Evolutionary conservation across 768 basidiomycete species (phyloP).

Genomic region (Termitomyces sp.): DNA sequence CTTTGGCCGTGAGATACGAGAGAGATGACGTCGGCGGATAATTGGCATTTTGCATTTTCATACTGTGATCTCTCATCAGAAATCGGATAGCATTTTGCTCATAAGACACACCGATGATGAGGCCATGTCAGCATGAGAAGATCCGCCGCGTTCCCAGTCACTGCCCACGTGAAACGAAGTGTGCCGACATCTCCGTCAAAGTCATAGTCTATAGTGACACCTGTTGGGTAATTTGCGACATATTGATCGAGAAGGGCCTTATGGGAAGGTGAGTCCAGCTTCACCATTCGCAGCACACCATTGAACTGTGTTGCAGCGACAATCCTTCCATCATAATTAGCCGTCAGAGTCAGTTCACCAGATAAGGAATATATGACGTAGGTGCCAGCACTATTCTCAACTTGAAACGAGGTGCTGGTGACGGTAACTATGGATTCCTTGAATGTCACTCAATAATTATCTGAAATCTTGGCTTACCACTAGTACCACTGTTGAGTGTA

Average conservation of each 20-base stretch:
- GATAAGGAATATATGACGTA: conserved; percentile 27
- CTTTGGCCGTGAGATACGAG: conserved; percentile 27
- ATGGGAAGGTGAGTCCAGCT: conserved; percentile 20
- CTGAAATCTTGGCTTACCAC: conserved; percentile 7
- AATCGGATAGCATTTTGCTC: not conserved
- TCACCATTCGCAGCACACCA: conserved; percentile 26
- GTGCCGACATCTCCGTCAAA: conserved; percentile 22
- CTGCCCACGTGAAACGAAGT: conserved; percentile 26
- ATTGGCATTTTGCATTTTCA: conserved; percentile 20
- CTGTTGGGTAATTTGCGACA: conserved; percentile 24
- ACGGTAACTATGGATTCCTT: conserved; percentile 14
- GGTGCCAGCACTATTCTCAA: conserved; percentile 22
- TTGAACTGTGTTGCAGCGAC: conserved; percentile 17
- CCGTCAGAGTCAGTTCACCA: conserved; percentile 22
- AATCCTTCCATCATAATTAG: conserved; percentile 17
- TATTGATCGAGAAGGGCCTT: conserved; percentile 22
- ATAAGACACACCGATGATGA: conserved; percentile 24
- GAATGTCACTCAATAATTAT: not conserved
- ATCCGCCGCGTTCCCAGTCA: conserved; percentile 20
- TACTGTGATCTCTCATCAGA: not conserved
- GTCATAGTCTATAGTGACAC: conserved; percentile 21
- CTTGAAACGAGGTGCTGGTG: conserved; percentile 21
- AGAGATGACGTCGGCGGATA: conserved; percentile 18
- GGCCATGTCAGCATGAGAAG: conserved; percentile 29
- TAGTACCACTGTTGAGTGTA: conserved; percentile 14